Conservation (phyloP, 805 yeast genomes). For the Kluyveromyces dobzhanskii region DNA sequence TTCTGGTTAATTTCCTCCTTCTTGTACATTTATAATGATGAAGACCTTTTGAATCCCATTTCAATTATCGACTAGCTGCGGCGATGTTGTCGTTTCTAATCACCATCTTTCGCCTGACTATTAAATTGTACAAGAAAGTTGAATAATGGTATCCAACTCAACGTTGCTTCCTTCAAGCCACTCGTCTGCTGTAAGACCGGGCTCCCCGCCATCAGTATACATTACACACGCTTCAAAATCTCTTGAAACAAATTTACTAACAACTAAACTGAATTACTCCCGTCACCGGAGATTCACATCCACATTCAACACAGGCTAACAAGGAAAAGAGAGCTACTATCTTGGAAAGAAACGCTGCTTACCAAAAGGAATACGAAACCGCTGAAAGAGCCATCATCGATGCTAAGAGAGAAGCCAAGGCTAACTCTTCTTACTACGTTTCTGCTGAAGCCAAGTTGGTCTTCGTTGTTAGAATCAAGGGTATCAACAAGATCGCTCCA, state of each 20-base stretch:
- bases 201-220: too few species aligned
- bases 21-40: constrained; percentile 28
- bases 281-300: too few species aligned
- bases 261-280: too few species aligned
- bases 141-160: too few species aligned
- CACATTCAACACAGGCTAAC: constrained; percentile 32
- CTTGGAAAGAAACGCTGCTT: constrained; percentile 93
- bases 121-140: constrained; percentile 11
- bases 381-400: constrained; percentile 81
- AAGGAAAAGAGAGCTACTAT: constrained; percentile 57
- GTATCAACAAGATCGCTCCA: constrained; percentile 97
- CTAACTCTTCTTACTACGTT: constrained; percentile 88
- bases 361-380: constrained; percentile 88
- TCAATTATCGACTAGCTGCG: constrained; percentile 53
- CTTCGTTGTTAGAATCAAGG: constrained; percentile 97
- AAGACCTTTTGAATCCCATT: constrained; percentile 40
- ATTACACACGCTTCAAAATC: too few species aligned
- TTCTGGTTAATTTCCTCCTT: too few species aligned
- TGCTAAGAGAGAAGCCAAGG: constrained; percentile 91
- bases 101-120: constrained; percentile 71
- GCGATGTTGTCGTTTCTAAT: constrained; percentile 59
- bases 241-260: too few species aligned
- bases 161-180: too few species aligned
- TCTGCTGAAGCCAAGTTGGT: constrained; percentile 92
- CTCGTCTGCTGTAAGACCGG: too few species aligned